phyloP scores from a whole-genome alignment of 306 rosid species.

The Fragaria vesca region DNA sequence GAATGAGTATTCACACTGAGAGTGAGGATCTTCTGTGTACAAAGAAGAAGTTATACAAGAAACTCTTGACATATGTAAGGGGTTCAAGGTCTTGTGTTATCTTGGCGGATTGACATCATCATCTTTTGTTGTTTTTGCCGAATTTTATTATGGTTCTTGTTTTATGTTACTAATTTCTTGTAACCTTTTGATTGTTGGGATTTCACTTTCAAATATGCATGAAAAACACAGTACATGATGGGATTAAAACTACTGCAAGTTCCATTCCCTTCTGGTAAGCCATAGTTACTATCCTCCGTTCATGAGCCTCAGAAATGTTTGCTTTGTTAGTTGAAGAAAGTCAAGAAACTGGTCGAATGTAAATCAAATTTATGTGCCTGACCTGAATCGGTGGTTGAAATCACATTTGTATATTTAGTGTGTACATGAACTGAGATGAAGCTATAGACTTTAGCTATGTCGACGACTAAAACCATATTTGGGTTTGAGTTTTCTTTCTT shows the following conservation, averaged over 20 bases:
- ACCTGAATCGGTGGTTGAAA: neutral
- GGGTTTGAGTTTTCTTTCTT: neutral
- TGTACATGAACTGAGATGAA: neutral
- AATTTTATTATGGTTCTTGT: too few relatives aligned
- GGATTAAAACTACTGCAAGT: neutral
- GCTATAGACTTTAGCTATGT: neutral
- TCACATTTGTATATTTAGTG: neutral
- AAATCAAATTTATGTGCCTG: neutral
- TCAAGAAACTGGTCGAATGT: neutral
- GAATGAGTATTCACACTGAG: neutral
- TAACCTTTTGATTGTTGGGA: too few relatives aligned
- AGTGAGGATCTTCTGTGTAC: neutral
- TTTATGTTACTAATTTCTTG: too few relatives aligned
- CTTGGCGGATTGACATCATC: too few relatives aligned
- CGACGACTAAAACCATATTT: neutral
- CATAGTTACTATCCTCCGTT: neutral
- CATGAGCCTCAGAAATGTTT: neutral
- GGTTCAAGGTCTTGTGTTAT: too few relatives aligned
- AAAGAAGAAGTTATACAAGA: too few relatives aligned
- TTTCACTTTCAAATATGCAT: neutral
- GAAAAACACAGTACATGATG: neutral
- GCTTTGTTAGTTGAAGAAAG: neutral
- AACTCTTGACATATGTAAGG: too few relatives aligned
- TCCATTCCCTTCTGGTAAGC: neutral
- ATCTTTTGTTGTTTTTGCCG: too few relatives aligned